A percentile compares a stretch with the other conserved stretches of the same genome.
Conservation (phyloP, 2,329 filamentous ascomycete species). For the Dichotomopilus funicola region DNA sequence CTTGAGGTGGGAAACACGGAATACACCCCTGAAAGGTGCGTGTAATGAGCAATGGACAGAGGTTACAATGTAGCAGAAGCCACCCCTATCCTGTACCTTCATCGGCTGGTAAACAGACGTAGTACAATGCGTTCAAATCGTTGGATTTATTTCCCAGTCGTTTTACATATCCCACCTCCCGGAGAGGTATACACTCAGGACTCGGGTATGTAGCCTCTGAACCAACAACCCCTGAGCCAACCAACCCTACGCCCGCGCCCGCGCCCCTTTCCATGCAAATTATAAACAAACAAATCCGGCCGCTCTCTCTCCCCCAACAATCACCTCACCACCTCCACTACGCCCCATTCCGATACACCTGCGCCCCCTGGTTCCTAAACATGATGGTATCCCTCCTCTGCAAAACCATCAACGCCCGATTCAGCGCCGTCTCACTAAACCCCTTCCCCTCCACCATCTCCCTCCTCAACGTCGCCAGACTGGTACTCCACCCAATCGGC, state of each 20-base stretch:
- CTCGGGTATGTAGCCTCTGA: not conserved
- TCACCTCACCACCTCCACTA: conserved; percentile 29
- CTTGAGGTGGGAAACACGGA: too few relatives aligned
- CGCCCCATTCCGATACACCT: conserved; percentile 68
- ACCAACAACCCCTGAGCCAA: not conserved
- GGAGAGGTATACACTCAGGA: too few relatives aligned
- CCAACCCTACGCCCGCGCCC: conserved; percentile 6
- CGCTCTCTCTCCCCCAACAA: too few relatives aligned
- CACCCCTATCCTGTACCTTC: too few relatives aligned
- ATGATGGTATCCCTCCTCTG: conserved; percentile 82
- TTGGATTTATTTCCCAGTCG: too few relatives aligned
- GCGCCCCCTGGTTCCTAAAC: conserved; percentile 67
- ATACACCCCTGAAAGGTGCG: too few relatives aligned
- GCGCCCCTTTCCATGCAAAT: conserved; percentile 10
- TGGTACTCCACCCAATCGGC: conserved; percentile 94
- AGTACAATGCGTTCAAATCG: too few relatives aligned
- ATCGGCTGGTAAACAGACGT: too few relatives aligned
- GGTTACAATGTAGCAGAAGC: too few relatives aligned
- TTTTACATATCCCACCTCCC: too few relatives aligned
- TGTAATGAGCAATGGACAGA: too few relatives aligned
- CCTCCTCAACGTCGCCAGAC: conserved; percentile 72
- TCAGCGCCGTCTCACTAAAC: conserved; percentile 80
- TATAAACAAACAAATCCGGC: not conserved
- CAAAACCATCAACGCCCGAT: conserved; percentile 76
- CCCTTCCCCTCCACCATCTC: conserved; percentile 92